Percentiles rank a stretch among this genome's conserved stretches.
Evolutionary conservation across 1,139 yeast genomes (phyloP).

Genomic region (Pneumocystis jirovecii): DNA sequence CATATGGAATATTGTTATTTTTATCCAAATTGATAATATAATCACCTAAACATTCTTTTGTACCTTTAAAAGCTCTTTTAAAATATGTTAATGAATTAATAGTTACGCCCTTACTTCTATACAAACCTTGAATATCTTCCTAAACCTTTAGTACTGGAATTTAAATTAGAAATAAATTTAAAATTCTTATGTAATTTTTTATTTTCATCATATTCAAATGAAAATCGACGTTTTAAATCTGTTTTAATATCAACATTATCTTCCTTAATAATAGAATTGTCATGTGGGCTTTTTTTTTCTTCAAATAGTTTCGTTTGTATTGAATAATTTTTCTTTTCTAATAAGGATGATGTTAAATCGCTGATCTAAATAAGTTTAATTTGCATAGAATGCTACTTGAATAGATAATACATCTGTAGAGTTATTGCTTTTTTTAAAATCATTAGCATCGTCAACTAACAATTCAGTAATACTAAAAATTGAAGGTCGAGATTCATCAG

Average conservation of each 20-base stretch:
- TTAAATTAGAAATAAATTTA: neutral
- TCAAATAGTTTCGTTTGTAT: neutral
- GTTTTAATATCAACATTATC: neutral
- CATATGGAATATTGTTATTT: constrained; percentile 17
- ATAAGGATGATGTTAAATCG: neutral
- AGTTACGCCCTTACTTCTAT: neutral
- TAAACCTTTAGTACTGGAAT: neutral
- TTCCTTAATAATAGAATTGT: neutral
- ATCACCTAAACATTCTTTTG: constrained; percentile 13
- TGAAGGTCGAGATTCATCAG: neutral
- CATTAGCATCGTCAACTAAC: neutral
- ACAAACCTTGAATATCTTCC: neutral
- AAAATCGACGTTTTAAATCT: neutral
- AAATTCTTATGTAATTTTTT: neutral
- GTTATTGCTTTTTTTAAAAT: neutral
- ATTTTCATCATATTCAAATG: neutral
- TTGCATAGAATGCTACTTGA: neutral
- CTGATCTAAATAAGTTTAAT: neutral
- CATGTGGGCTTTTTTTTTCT: neutral
- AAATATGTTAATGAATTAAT: neutral
- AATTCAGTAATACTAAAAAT: neutral
- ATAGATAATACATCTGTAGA: neutral
- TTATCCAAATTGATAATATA: constrained; percentile 18
- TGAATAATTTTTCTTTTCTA: neutral
- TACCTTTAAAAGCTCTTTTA: neutral